Evolutionary conservation across 441 rosid species (phyloP).

Genomic region (Jatropha multifida): DNA sequence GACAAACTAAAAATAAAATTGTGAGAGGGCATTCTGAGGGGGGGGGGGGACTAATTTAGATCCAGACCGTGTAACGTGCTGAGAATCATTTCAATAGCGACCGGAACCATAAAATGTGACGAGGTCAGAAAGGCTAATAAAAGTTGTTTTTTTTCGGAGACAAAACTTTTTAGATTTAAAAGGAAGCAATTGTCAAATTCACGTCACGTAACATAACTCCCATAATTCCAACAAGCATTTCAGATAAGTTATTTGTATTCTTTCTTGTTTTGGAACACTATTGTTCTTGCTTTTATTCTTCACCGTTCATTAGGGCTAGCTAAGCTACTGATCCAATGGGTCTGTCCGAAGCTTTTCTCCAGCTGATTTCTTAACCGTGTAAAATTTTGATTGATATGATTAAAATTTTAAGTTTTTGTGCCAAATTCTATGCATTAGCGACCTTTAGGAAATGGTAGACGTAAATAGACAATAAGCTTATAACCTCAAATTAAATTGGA

Average conservation of each 20-base stretch:
- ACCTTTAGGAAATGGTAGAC: neutral
- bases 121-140: too few species aligned
- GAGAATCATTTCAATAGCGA: neutral
- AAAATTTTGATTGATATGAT: too few species aligned
- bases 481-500: too few species aligned
- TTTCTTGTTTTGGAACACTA: neutral
- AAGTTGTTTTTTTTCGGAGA: too few species aligned
- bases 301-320: too few species aligned
- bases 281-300: neutral
- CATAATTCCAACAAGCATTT: too few species aligned
- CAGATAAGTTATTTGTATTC: neutral
- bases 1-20: too few species aligned
- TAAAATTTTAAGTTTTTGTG: neutral
- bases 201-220: neutral
- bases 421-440: neutral
- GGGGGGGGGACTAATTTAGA: neutral
- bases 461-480: neutral
- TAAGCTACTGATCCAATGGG: too few species aligned
- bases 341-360: too few species aligned
- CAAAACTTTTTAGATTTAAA: neutral
- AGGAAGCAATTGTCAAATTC: neutral
- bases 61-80: conserved; percentile 11
- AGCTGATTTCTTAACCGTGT: too few species aligned
- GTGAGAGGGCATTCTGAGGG: too few species aligned
- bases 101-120: neutral